Conservation (phyloP, 495 filamentous ascomycete genomes). For the Annulohypoxylon maeteangense region DNA sequence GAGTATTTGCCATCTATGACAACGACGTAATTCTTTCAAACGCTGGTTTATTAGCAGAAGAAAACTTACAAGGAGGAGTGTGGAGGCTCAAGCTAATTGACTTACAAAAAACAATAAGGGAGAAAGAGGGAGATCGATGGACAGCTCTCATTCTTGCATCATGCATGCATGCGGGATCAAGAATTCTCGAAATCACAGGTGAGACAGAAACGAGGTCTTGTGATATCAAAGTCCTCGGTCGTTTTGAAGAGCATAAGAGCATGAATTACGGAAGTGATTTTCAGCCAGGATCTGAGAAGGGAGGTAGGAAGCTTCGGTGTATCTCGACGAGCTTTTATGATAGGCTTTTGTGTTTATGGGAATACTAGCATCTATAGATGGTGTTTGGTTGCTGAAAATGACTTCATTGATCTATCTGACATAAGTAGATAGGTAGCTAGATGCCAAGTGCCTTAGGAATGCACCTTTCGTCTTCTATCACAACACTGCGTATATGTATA, state of each 20-base stretch:
- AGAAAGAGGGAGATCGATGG: constrained; percentile 36
- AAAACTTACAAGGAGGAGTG: constrained; percentile 83
- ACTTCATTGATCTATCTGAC: too few relatives aligned
- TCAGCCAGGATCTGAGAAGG: constrained; percentile 53
- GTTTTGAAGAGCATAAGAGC: constrained; percentile 88
- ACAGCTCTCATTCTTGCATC: constrained; percentile 76
- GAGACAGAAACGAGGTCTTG: constrained; percentile 56
- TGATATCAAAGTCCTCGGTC: constrained; percentile 72
- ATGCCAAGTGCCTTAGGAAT: not conserved
- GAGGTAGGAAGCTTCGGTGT: constrained; percentile 54
- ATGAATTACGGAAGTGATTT: constrained; percentile 96
- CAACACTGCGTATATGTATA: too few relatives aligned
- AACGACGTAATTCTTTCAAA: constrained; percentile 38
- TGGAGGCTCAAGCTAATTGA: constrained; percentile 84
- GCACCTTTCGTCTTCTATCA: not conserved
- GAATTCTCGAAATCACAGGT: constrained; percentile 68
- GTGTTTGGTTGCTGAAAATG: too few relatives aligned
- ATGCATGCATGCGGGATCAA: constrained; percentile 90
- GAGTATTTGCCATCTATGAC: constrained; percentile 63
- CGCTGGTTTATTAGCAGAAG: constrained; percentile 68
- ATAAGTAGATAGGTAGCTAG: too few relatives aligned
- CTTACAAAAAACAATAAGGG: constrained; percentile 54
- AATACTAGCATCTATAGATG: constrained; percentile 55
- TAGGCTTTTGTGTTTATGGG: constrained; percentile 82
- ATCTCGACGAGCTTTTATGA: constrained; percentile 95